Conservation (phyloP, 345 rosid species). For the Dovyalis caffra region DNA sequence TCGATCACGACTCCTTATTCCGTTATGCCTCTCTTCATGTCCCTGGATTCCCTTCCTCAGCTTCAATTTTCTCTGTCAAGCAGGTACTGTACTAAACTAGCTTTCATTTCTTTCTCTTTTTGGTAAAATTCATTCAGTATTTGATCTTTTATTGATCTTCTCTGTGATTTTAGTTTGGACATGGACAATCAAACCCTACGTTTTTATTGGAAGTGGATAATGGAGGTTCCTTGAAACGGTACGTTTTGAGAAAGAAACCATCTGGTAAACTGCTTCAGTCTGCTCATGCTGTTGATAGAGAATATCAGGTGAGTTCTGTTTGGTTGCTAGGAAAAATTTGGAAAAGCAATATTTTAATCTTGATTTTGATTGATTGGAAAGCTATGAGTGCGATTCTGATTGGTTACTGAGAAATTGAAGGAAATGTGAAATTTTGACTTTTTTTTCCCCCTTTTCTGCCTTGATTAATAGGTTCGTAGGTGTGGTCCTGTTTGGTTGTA, state of each 20-base stretch:
- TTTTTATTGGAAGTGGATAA: slow-evolving; percentile 61
- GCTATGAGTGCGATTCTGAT: background rate
- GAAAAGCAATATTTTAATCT: too few relatives aligned
- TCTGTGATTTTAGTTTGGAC: slow-evolving; percentile 56
- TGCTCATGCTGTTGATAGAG: slow-evolving; percentile 94
- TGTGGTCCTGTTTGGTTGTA: too few relatives aligned
- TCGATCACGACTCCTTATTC: slow-evolving; percentile 62
- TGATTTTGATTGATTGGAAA: background rate
- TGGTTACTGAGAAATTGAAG: background rate
- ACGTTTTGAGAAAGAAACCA: slow-evolving; percentile 95
- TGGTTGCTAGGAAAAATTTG: too few relatives aligned
- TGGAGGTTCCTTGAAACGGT: slow-evolving; percentile 53
- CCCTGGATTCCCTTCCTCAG: slow-evolving; percentile 64
- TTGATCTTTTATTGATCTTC: background rate
- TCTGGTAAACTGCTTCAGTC: slow-evolving; percentile 78
- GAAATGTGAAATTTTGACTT: background rate
- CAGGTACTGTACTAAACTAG: slow-evolving; percentile 42
- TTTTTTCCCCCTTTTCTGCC: too few relatives aligned
- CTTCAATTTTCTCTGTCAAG: slow-evolving; percentile 52
- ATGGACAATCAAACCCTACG: slow-evolving; percentile 94
- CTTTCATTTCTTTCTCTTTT: background rate
- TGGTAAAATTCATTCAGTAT: too few relatives aligned
- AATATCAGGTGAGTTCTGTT: slow-evolving; percentile 52
- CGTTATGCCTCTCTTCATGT: slow-evolving; percentile 55
- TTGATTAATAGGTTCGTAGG: too few relatives aligned